These are phyloP conservation scores for Coemansia sp. DNA, from an alignment of 192 early-diverging fungal genomes.

Conservation along the genomic window DNA sequence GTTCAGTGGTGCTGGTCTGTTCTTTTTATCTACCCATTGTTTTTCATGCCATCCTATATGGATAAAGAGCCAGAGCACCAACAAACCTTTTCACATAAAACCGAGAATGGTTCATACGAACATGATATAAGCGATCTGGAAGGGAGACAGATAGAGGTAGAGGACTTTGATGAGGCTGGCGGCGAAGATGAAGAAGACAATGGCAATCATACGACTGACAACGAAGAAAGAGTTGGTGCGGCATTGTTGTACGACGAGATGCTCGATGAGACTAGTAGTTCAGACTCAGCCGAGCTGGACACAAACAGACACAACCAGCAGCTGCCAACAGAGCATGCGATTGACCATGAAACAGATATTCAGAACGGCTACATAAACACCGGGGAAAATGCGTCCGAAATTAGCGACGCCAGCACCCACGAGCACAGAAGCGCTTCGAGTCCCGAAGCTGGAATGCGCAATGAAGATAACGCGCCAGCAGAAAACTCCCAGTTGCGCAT, in stretches of 20 bases:
- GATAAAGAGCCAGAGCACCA: not conserved
- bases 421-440: not conserved
- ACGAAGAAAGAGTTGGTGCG: not conserved
- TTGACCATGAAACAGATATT: conserved; percentile 27
- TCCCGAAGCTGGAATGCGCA: not conserved
- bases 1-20: conserved; percentile 42
- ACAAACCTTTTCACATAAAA: not conserved
- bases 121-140: not conserved
- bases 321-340: not conserved
- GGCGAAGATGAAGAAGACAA: not conserved
- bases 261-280: not conserved
- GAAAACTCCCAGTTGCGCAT: too few relatives aligned
- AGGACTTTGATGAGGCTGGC: not conserved
- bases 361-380: conserved; percentile 24
- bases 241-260: not conserved
- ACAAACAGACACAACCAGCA: conserved; percentile 1
- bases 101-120: not conserved
- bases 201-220: not conserved
- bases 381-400: not conserved
- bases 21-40: conserved; percentile 43
- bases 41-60: conserved; percentile 20
- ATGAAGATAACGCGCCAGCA: not conserved
- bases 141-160: conserved; percentile 1
- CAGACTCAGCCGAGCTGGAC: not conserved
- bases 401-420: not conserved